Percentiles rank a stretch among this genome's conserved stretches.
phyloP scores from a whole-genome alignment of 257 asterid genomes.

The Henckelia pumila region DNA sequence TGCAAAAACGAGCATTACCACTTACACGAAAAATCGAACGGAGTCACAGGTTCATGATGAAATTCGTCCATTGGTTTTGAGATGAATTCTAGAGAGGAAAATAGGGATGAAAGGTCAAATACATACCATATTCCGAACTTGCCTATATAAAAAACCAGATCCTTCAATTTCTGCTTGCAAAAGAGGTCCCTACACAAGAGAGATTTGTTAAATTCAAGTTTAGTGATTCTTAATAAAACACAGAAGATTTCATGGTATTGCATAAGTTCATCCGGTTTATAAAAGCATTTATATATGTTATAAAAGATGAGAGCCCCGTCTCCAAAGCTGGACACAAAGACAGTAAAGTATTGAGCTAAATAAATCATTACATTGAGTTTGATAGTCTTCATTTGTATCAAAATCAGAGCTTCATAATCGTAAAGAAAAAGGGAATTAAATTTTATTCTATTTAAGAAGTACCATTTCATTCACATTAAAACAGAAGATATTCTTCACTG shows the following conservation, averaged over 20 bases:
- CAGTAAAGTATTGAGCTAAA: background rate
- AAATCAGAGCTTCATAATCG: conserved; percentile 18
- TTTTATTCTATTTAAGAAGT: conserved; percentile 30
- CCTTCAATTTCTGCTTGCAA: conserved; percentile 93
- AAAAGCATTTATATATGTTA: background rate
- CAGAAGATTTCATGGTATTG: conserved; percentile 3
- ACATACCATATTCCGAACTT: conserved; percentile 98
- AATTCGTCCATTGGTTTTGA: too few species aligned
- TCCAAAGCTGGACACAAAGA: background rate
- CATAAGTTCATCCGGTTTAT: background rate
- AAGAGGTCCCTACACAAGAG: conserved; percentile 65
- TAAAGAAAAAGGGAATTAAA: background rate
- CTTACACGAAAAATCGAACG: background rate
- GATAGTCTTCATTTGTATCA: conserved; percentile 5
- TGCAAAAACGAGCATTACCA: background rate
- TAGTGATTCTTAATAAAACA: background rate
- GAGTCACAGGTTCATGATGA: background rate
- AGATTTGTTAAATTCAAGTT: conserved; percentile 9
- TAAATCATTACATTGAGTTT: background rate
- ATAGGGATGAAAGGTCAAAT: conserved; percentile 15
- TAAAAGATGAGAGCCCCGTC: background rate
- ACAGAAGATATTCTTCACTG: conserved; percentile 66
- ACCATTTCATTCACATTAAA: conserved; percentile 66
- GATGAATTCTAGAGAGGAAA: background rate
- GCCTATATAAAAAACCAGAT: conserved; percentile 84